A percentile compares a stretch with the other conserved stretches of the same genome.
These are phyloP conservation scores for Exophiala bonariae DNA, from an alignment of 2,329 filamentous ascomycete genomes.

Conservation along the genomic window DNA sequence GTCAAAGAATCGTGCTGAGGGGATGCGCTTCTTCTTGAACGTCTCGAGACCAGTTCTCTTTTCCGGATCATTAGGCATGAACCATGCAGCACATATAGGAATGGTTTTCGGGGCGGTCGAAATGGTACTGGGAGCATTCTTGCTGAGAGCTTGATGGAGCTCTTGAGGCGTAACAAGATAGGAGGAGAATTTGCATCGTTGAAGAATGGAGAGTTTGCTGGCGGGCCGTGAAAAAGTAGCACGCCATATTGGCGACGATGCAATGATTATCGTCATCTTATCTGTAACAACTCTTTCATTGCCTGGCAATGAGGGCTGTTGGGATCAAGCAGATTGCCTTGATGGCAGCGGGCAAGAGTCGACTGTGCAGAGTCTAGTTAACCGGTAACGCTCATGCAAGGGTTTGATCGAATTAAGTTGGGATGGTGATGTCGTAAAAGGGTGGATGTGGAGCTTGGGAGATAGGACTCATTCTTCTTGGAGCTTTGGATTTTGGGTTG, in stretches of 20 bases:
- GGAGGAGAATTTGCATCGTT: constrained; percentile 61
- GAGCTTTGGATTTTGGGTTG: background rate
- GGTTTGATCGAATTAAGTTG: too few species aligned
- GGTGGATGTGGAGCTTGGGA: background rate
- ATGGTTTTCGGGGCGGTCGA: constrained; percentile 81
- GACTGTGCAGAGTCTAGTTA: too few species aligned
- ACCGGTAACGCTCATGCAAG: too few species aligned
- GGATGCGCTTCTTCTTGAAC: constrained; percentile 81
- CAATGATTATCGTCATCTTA: constrained; percentile 7
- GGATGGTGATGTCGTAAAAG: background rate
- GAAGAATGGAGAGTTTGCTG: constrained; percentile 32
- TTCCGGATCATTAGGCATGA: constrained; percentile 81
- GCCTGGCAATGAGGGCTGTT: too few species aligned
- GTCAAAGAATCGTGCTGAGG: constrained; percentile 91
- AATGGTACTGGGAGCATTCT: constrained; percentile 76
- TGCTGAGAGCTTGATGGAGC: constrained; percentile 76
- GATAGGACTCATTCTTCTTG: background rate
- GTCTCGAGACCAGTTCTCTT: constrained; percentile 75
- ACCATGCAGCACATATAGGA: constrained; percentile 92
- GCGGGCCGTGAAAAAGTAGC: constrained; percentile 20
- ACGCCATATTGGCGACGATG: constrained; percentile 9
- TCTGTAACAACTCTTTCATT: too few species aligned
- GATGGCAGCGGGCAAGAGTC: too few species aligned
- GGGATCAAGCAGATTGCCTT: too few species aligned
- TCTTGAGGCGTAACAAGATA: constrained; percentile 86